These are phyloP conservation scores for Triticum urartu DNA, from an alignment of 176 grass and related monocot genomes.

Conservation along the genomic window DNA sequence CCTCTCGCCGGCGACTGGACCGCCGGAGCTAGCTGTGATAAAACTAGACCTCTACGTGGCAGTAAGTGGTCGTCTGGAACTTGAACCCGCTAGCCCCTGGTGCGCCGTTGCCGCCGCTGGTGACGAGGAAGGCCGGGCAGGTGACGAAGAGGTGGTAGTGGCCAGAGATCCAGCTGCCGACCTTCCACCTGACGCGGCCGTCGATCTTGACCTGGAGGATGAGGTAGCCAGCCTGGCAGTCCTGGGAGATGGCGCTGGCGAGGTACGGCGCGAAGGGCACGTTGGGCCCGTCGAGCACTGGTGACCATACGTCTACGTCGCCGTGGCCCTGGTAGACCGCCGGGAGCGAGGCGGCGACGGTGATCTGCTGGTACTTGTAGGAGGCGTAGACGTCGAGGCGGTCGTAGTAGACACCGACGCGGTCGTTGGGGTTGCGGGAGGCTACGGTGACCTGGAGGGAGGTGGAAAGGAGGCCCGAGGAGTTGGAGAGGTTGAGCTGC, in stretches of 20 bases:
- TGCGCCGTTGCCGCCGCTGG: too few species aligned
- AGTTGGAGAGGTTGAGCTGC: slow-evolving; percentile 62
- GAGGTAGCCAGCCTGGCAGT: too few species aligned
- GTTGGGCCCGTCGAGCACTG: slow-evolving; percentile 44
- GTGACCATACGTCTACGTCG: slow-evolving; percentile 67
- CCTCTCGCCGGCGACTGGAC: too few species aligned
- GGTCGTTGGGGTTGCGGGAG: slow-evolving; percentile 74
- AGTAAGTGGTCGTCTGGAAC: too few species aligned
- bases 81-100: too few species aligned
- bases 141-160: too few species aligned
- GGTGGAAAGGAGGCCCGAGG: slow-evolving; percentile 48
- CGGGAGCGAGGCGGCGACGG: slow-evolving; percentile 55
- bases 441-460: slow-evolving; percentile 53
- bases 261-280: slow-evolving; percentile 67
- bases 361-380: slow-evolving; percentile 84
- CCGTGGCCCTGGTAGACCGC: slow-evolving; percentile 68
- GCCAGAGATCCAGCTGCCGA: too few species aligned
- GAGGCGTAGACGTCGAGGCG: slow-evolving; percentile 71
- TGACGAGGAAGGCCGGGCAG: too few species aligned
- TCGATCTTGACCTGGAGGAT: too few species aligned
- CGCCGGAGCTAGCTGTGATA: too few species aligned
- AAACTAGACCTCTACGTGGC: too few species aligned
- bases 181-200: too few species aligned
- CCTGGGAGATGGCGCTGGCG: background rate
- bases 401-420: slow-evolving; percentile 79